A percentile compares a stretch with the other conserved stretches of the same genome.
Evolutionary conservation across 495 filamentous ascomycete species (phyloP).

Genomic region (Penicillium daleae): DNA sequence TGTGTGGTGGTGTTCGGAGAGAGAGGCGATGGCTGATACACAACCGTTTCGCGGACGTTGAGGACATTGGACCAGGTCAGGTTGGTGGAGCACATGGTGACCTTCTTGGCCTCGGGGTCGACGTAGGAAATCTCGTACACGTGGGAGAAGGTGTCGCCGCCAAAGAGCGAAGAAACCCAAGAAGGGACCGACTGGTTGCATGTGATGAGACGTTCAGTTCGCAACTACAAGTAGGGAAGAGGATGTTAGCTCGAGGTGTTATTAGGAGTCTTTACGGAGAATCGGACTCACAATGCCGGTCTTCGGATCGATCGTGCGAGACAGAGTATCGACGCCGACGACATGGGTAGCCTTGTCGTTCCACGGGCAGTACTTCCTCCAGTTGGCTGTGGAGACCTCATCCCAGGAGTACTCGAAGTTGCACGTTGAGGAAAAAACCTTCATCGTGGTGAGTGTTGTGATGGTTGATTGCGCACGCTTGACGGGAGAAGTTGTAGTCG

Average conservation of each 20-base stretch:
- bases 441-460: constrained; percentile 62
- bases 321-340: constrained; percentile 89
- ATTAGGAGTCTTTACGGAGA: not conserved
- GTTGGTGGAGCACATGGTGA: constrained; percentile 93
- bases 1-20: constrained; percentile 63
- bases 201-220: constrained; percentile 95
- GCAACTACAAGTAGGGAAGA: constrained; percentile 57
- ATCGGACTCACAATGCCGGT: constrained; percentile 75
- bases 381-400: constrained; percentile 98
- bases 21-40: constrained; percentile 68
- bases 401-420: constrained; percentile 98
- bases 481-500: constrained; percentile 6
- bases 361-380: constrained; percentile 98
- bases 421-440: constrained; percentile 85
- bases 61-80: constrained; percentile 88
- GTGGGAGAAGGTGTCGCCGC: constrained; percentile 72
- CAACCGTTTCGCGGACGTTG: constrained; percentile 85
- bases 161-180: constrained; percentile 80
- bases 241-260: constrained; percentile 14
- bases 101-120: constrained; percentile 75
- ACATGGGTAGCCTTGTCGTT: constrained; percentile 95
- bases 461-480: constrained; percentile 1
- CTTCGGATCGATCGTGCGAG: constrained; percentile 72
- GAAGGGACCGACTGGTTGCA: constrained; percentile 87
- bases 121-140: constrained; percentile 96